Evolutionary conservation across 2,329 filamentous ascomycete species (phyloP).

Genomic region (Sphaceloma murrayae): DNA sequence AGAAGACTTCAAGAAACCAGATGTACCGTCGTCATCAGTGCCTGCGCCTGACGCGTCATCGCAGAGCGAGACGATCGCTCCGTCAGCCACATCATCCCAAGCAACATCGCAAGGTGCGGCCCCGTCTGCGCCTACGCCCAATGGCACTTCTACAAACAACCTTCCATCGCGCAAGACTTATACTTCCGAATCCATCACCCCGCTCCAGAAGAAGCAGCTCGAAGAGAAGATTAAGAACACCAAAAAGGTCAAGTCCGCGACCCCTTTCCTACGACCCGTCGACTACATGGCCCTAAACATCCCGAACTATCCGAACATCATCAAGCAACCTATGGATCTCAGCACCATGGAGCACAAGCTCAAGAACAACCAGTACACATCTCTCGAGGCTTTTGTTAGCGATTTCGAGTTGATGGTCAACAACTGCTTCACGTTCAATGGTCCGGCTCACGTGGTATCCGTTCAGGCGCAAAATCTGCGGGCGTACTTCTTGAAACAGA

Average conservation of each 20-base stretch:
- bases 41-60: no score
- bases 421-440: conserved; percentile 79
- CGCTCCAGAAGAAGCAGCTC: conserved; percentile 52
- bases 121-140: conserved; percentile 9
- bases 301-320: conserved; percentile 61
- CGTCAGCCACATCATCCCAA: no score
- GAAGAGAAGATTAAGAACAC: conserved; percentile 59
- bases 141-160: conserved; percentile 21
- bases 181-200: conserved; percentile 44
- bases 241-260: conserved; percentile 77
- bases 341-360: conserved; percentile 71
- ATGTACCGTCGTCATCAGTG: no score
- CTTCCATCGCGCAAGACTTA: conserved; percentile 25
- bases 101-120: background rate
- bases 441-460: conserved; percentile 63
- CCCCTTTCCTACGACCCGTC: conserved; percentile 68
- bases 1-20: conserved; percentile 24
- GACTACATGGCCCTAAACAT: conserved; percentile 64
- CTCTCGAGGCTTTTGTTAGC: conserved; percentile 60
- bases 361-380: conserved; percentile 58
- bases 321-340: conserved; percentile 77
- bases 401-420: conserved; percentile 70
- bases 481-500: conserved; percentile 50
- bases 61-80: no score
- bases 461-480: conserved; percentile 53